Evolutionary conservation across 2,329 filamentous ascomycete genomes (phyloP).

Genomic region (Shiraia sp.): DNA sequence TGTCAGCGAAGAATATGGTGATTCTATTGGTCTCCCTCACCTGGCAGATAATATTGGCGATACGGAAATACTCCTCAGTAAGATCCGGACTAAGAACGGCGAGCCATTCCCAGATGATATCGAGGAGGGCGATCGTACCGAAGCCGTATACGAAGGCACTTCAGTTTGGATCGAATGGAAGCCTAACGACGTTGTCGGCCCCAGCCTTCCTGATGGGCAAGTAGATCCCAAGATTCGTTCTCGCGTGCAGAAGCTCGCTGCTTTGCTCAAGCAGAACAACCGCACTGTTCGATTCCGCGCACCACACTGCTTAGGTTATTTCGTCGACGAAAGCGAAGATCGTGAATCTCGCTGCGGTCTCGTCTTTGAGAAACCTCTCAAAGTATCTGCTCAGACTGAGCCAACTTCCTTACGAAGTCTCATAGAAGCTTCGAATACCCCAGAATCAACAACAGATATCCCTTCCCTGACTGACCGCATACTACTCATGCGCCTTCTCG

Average conservation of each 20-base stretch:
- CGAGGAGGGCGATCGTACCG: slow-evolving; percentile 29
- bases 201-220: slow-evolving; percentile 16
- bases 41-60: slow-evolving; percentile 17
- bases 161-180: slow-evolving; percentile 47
- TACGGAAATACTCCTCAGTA: slow-evolving; percentile 6
- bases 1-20: slow-evolving; percentile 31
- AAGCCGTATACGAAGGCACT: slow-evolving; percentile 30
- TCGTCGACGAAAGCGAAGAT: slow-evolving; percentile 38
- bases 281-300: slow-evolving; percentile 36
- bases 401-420: slow-evolving; percentile 56
- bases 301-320: slow-evolving; percentile 42
- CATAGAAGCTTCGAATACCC: slow-evolving; percentile 33
- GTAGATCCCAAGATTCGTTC: slow-evolving; percentile 32
- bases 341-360: slow-evolving; percentile 54
- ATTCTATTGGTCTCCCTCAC: slow-evolving; percentile 24
- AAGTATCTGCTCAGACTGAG: slow-evolving; percentile 42
- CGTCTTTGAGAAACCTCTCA: slow-evolving; percentile 56
- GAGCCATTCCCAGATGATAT: slow-evolving; percentile 19
- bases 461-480: slow-evolving; percentile 59
- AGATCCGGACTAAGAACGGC: slow-evolving; percentile 24
- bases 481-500: slow-evolving; percentile 55
- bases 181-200: slow-evolving; percentile 25
- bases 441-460: slow-evolving; percentile 17
- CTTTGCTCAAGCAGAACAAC: slow-evolving; percentile 38
- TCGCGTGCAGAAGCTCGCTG: slow-evolving; percentile 38